phyloP scores from a whole-genome alignment of 306 rosid species.

The Cotoneaster glaucophyllus region DNA sequence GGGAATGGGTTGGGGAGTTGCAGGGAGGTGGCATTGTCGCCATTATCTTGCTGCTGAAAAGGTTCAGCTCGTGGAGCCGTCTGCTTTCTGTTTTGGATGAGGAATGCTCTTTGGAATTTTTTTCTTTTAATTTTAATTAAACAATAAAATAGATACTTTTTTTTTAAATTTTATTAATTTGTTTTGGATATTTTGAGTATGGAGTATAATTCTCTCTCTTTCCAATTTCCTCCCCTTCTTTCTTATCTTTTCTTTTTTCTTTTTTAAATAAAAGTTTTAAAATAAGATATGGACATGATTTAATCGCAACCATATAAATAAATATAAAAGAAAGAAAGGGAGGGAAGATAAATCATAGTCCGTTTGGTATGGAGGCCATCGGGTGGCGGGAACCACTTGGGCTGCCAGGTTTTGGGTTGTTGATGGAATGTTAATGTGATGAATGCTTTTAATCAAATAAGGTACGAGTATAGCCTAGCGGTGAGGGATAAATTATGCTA shows the following conservation, averaged over 20 bases:
- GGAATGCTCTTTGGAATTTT: neutral
- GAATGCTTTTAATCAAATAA: no score
- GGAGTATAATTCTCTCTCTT: no score
- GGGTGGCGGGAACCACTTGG: neutral
- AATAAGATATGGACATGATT: no score
- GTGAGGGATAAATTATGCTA: no score
- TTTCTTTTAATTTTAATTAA: neutral
- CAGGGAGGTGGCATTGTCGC: conserved; percentile 39
- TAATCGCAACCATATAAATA: no score
- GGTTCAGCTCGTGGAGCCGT: neutral
- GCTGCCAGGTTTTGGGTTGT: neutral
- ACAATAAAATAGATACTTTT: neutral
- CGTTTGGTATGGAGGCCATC: neutral
- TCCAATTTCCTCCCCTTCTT: no score
- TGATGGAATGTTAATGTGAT: neutral
- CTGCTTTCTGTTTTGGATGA: conserved; percentile 17
- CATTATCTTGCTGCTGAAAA: conserved; percentile 29
- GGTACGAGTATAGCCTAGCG: no score
- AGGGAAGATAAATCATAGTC: no score
- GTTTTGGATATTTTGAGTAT: neutral
- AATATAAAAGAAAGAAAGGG: no score
- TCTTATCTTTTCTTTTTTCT: no score
- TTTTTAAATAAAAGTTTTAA: no score
- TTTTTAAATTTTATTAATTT: neutral
- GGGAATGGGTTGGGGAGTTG: conserved; percentile 41